Conservation (phyloP, 2,329 filamentous ascomycete species). For the Plenodomus tracheiphilus region DNA sequence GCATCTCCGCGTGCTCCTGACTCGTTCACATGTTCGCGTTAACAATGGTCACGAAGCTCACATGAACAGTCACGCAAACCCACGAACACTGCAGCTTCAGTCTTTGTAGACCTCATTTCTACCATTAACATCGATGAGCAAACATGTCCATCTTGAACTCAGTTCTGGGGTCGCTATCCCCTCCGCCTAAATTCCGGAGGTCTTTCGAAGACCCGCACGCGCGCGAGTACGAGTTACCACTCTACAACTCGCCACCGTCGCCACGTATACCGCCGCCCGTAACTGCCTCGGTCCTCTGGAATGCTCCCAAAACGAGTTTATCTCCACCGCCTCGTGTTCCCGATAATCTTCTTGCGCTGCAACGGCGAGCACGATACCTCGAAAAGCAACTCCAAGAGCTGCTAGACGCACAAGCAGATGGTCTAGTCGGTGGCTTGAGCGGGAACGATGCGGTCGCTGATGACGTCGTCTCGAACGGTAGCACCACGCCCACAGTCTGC, state of each 20-base stretch:
- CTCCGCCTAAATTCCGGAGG: constrained; percentile 36
- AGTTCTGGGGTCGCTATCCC: constrained; percentile 41
- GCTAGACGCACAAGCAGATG: constrained; percentile 64
- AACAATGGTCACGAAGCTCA: constrained; percentile 22
- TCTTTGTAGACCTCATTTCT: neutral
- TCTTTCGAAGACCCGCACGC: constrained; percentile 43
- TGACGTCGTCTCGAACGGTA: constrained; percentile 53
- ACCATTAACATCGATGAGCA: constrained; percentile 1
- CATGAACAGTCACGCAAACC: constrained; percentile 18
- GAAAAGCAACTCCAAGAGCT: constrained; percentile 61
- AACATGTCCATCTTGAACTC: constrained; percentile 42
- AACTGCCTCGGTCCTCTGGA: constrained; percentile 40
- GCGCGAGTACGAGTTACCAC: constrained; percentile 39
- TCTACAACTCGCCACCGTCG: constrained; percentile 36
- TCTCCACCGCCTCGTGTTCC: constrained; percentile 35
- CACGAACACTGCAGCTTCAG: constrained; percentile 2
- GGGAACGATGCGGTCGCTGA: constrained; percentile 41
- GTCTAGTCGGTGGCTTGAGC: constrained; percentile 54
- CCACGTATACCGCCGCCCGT: constrained; percentile 41
- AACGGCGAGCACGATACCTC: constrained; percentile 57
- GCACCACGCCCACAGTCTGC: constrained; percentile 53
- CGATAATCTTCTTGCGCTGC: constrained; percentile 53
- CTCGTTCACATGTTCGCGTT: constrained; percentile 36
- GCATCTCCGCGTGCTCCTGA: constrained; percentile 21
- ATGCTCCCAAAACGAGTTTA: constrained; percentile 24